These are phyloP conservation scores for Fistulinella prunicolor DNA, from an alignment of 768 basidiomycete genomes.

Conservation along the genomic window DNA sequence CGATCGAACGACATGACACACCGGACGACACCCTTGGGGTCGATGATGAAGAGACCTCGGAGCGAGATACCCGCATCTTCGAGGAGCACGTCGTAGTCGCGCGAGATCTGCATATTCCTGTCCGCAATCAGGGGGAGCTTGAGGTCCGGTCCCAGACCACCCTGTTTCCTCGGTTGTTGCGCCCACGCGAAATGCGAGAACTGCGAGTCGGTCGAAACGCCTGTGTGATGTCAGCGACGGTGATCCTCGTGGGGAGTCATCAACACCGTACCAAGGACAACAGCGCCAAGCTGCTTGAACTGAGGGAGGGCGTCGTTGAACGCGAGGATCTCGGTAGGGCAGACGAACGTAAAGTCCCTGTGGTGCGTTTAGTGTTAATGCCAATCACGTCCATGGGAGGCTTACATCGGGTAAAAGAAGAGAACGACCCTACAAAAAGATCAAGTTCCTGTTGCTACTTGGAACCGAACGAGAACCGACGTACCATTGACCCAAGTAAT, in stretches of 20 bases:
- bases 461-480: background rate
- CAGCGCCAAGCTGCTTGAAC: slow-evolving; percentile 71
- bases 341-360: slow-evolving; percentile 87
- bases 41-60: slow-evolving; percentile 84
- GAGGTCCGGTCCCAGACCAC: slow-evolving; percentile 88
- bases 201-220: slow-evolving; percentile 86
- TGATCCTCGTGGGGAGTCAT: no score
- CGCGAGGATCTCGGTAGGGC: slow-evolving; percentile 94
- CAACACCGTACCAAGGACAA: slow-evolving; percentile 73
- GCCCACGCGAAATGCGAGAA: slow-evolving; percentile 89
- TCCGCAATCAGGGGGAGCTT: slow-evolving; percentile 82
- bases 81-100: slow-evolving; percentile 84
- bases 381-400: background rate
- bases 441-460: background rate
- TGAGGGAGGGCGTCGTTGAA: slow-evolving; percentile 84
- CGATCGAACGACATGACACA: no score
- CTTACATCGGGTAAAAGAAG: slow-evolving; percentile 91
- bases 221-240: no score
- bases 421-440: slow-evolving; percentile 70
- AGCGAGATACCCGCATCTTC: slow-evolving; percentile 88
- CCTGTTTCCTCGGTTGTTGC: slow-evolving; percentile 74
- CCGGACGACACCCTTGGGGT: slow-evolving; percentile 77
- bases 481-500: slow-evolving; percentile 82
- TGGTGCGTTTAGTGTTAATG: background rate
- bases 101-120: slow-evolving; percentile 72